Percentiles rank a stretch among this genome's conserved stretches.
These are phyloP conservation scores for Coniferiporia sulphurascens DNA, from an alignment of 1,284 basidiomycete species.

Conservation along the genomic window DNA sequence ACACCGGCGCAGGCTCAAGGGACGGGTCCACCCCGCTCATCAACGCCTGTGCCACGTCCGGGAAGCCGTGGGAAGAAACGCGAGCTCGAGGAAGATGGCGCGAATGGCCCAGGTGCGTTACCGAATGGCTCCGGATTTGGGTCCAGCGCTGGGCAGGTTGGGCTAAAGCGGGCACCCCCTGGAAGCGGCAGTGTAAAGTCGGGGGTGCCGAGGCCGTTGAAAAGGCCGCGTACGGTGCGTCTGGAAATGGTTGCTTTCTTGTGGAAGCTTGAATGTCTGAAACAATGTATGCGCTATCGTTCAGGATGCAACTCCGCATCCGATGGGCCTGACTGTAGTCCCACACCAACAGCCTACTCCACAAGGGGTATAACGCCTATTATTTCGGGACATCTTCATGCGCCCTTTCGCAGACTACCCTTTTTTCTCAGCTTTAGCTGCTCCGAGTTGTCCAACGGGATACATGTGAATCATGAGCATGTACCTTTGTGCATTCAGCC, in stretches of 20 bases:
- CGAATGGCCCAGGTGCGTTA: slow-evolving; percentile 18
- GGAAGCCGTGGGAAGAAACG: slow-evolving; percentile 45
- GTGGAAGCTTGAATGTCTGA: background rate
- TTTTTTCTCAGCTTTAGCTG: background rate
- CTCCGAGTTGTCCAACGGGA: no score
- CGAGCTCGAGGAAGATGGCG: slow-evolving; percentile 38
- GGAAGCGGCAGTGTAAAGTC: slow-evolving; percentile 42
- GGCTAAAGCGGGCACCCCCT: slow-evolving; percentile 4
- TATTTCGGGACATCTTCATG: background rate
- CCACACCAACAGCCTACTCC: slow-evolving; percentile 42
- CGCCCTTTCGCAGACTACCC: background rate
- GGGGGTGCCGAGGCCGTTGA: slow-evolving; percentile 62
- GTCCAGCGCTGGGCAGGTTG: background rate
- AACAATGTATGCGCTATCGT: slow-evolving; percentile 18
- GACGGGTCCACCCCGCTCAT: slow-evolving; percentile 1
- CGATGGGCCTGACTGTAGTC: slow-evolving; percentile 35
- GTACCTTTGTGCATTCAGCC: no score
- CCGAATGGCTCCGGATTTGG: slow-evolving; percentile 18
- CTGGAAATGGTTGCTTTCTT: slow-evolving; percentile 3
- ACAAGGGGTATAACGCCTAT: slow-evolving; percentile 33
- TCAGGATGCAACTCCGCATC: slow-evolving; percentile 40
- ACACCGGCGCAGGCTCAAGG: background rate
- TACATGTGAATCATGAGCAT: no score
- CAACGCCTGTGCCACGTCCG: slow-evolving; percentile 9
- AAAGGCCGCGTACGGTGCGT: slow-evolving; percentile 73